A percentile compares a stretch with the other conserved stretches of the same genome.
phyloP scores from a whole-genome alignment of 148 eudicot genomes.

The Cornus suecica region DNA sequence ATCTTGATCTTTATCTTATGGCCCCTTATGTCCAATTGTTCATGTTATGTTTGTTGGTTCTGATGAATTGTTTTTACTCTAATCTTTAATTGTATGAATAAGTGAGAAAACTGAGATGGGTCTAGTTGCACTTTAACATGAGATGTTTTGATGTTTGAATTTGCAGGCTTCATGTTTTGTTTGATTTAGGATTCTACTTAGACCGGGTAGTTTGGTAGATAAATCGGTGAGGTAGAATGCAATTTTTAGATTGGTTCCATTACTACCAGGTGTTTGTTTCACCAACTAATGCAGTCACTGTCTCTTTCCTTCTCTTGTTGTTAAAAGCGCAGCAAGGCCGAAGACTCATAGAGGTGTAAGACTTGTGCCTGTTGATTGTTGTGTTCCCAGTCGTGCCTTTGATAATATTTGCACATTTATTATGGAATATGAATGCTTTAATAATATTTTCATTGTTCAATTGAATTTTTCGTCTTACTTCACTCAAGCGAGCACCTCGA shows the following conservation, averaged over 20 bases:
- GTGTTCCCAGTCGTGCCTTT: too few species aligned
- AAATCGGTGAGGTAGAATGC: background rate
- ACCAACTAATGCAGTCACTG: background rate
- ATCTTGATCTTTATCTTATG: background rate
- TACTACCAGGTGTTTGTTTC: background rate
- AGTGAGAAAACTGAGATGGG: background rate
- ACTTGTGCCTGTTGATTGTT: too few species aligned
- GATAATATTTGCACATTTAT: too few species aligned
- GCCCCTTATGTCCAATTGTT: background rate
- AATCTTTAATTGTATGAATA: background rate
- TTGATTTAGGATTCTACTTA: background rate
- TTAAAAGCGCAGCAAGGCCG: too few species aligned
- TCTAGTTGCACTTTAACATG: background rate
- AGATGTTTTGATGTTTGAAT: background rate
- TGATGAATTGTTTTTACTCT: background rate
- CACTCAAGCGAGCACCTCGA: too few species aligned
- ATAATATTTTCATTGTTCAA: too few species aligned
- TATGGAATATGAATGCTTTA: too few species aligned
- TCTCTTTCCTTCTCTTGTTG: too few species aligned
- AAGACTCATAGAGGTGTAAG: too few species aligned
- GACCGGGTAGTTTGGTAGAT: background rate
- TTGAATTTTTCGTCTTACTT: too few species aligned
- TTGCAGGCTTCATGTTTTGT: background rate
- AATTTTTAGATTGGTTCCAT: background rate
- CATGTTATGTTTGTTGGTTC: background rate